phyloP scores from a whole-genome alignment of 2,329 filamentous ascomycete genomes.

The Kalmusia sp. region DNA sequence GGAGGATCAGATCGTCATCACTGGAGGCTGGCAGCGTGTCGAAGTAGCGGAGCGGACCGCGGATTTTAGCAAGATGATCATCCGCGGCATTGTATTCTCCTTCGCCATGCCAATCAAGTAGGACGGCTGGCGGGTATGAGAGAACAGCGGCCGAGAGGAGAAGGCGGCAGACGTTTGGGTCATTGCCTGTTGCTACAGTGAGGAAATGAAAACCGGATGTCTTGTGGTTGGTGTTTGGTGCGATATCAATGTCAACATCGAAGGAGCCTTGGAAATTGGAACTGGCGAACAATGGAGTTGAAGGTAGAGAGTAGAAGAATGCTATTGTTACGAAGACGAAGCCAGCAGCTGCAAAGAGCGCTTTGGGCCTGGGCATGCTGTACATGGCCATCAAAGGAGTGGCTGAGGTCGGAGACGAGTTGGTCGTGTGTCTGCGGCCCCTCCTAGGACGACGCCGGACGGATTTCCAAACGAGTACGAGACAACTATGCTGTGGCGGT shows the following conservation, averaged over 20 bases:
- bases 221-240: not conserved
- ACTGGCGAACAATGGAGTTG: not conserved
- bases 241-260: not conserved
- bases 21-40: not conserved
- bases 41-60: conserved; percentile 1
- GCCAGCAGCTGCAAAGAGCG: not conserved
- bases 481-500: conserved; percentile 1
- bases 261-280: not conserved
- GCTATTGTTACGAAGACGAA: not conserved
- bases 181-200: not conserved
- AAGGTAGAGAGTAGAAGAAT: not conserved
- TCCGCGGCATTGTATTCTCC: conserved; percentile 4
- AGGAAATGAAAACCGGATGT: not conserved
- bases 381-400: not conserved
- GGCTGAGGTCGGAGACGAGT: not conserved
- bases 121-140: not conserved
- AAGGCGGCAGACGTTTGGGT: conserved; percentile 1
- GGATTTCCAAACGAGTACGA: too few relatives aligned
- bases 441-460: too few relatives aligned
- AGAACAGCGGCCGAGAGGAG: not conserved
- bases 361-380: conserved; percentile 1
- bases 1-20: conserved; percentile 1
- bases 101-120: conserved; percentile 1
- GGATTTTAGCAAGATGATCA: conserved; percentile 1
- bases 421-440: not conserved